Conservation (phyloP, 768 basidiomycete genomes). For the Kwoniella europaea region DNA sequence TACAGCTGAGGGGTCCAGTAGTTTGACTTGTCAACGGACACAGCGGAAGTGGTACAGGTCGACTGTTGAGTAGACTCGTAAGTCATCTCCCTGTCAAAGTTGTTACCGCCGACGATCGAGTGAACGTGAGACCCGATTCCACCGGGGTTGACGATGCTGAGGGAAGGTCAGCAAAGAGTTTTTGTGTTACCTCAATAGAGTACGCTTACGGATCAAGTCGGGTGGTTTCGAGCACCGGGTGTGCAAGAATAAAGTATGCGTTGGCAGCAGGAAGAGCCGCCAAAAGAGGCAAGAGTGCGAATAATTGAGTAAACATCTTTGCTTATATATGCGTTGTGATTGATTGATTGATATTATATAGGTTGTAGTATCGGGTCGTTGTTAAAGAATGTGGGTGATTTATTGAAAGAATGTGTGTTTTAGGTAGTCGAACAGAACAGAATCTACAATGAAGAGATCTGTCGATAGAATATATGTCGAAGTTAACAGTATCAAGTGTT, state of each 20-base stretch:
- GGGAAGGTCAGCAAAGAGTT: constrained; percentile 10
- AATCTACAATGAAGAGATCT: constrained; percentile 17
- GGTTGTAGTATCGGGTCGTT: neutral
- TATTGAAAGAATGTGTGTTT: constrained; percentile 23
- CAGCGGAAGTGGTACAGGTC: constrained; percentile 57
- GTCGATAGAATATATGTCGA: constrained; percentile 12
- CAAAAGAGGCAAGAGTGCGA: constrained; percentile 34
- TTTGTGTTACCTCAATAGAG: no score
- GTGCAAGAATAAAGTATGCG: constrained; percentile 56
- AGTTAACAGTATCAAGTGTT: neutral
- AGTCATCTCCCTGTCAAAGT: constrained; percentile 52
- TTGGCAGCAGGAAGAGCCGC: constrained; percentile 32
- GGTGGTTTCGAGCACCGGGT: constrained; percentile 50
- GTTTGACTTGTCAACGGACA: constrained; percentile 57
- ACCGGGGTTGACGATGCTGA: constrained; percentile 54
- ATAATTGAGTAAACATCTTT: constrained; percentile 26
- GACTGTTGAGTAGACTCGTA: constrained; percentile 49
- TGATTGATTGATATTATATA: constrained; percentile 18
- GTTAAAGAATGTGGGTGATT: constrained; percentile 23
- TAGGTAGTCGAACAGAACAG: constrained; percentile 20
- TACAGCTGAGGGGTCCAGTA: constrained; percentile 59
- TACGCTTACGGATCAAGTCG: constrained; percentile 58
- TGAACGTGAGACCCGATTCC: constrained; percentile 52
- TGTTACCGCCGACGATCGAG: constrained; percentile 58
- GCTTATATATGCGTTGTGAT: constrained; percentile 22